Evolutionary conservation across 1,139 yeast species (phyloP), one percentile per base, ranked within the genome.

Genomic region (Candida gigantensis): DNA sequence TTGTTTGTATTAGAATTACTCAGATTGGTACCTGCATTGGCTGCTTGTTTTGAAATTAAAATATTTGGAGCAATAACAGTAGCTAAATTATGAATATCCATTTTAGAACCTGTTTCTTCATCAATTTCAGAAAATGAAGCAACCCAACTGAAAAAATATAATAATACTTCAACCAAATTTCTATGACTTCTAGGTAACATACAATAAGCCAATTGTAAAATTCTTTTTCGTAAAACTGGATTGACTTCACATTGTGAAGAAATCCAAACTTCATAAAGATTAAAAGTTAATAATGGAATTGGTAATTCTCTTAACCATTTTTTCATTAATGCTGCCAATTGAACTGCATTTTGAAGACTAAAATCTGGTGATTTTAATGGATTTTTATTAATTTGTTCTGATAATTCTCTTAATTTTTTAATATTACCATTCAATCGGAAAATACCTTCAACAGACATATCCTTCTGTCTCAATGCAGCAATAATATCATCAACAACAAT

Each of bases 371-470:
- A 74, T 42, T 72, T 77, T 26, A 79, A 74, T 2, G 97, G 96
- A 48, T 77, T 73, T 40, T 74, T 69, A 60, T 94, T 94, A 47
- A 90, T 84, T 41, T 72, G 77, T 36, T 81, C 89, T 0, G 90
- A 77, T 42, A 90, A 67, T 48, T 83, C 88, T 47, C 84, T 79
- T 35, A 92, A 68, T 32, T 86, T 76, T 51, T 90, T 81, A 52
- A 94, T 92, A 54, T 94, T 94, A 54, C 99, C 99, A 57, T 94
- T 94, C 55, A 90, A 85, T 52, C 99, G 77, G 70, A 94, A 94
- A 7, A 94, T 85, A 41, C 98, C 98, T 61, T 92, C 98, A 14
- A 89, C 92, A 3, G 97, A 86, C 87, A 94, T 83, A 63, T 92
- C 97, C 70, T 87, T 88, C 41, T 86, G 95, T 41, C 87, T 77